Percentiles rank a stretch among this genome's conserved stretches.
These are phyloP conservation scores for Handroanthus guayacan DNA, from an alignment of 257 asterid species.

Conservation along the genomic window DNA sequence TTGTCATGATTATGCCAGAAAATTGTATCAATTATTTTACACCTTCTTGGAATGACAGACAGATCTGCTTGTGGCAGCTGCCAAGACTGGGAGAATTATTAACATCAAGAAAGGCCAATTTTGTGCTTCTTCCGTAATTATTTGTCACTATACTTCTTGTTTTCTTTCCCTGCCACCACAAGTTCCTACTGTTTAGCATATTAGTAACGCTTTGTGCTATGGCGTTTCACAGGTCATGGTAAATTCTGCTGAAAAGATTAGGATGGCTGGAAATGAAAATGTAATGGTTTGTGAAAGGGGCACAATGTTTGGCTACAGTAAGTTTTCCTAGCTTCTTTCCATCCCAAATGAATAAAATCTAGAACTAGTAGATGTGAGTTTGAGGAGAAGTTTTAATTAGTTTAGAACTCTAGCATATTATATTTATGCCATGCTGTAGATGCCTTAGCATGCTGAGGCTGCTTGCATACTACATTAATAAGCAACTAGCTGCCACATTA, in stretches of 20 bases:
- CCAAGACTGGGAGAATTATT: conserved; percentile 84
- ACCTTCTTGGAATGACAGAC: conserved; percentile 60
- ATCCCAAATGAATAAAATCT: background rate
- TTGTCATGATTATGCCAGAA: background rate
- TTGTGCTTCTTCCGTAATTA: conserved; percentile 83
- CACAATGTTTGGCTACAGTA: conserved; percentile 97
- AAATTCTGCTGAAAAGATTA: conserved; percentile 92
- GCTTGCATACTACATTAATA: background rate
- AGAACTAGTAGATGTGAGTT: background rate
- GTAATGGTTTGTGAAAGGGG: conserved; percentile 99
- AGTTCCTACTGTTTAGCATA: conserved; percentile 1
- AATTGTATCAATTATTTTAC: conserved; percentile 25
- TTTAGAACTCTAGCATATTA: background rate
- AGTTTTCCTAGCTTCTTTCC: conserved; percentile 40
- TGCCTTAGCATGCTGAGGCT: background rate
- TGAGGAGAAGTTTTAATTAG: background rate
- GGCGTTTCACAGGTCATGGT: conserved; percentile 74
- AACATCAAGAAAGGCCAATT: conserved; percentile 96
- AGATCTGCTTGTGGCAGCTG: conserved; percentile 94
- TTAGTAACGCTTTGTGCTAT: background rate
- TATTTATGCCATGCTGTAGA: background rate
- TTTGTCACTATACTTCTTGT: background rate
- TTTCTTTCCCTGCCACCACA: background rate
- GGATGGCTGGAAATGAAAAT: conserved; percentile 93
- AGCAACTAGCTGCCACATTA: background rate